A percentile compares a stretch with the other conserved stretches of the same genome.
Evolutionary conservation across 352 stramenopile genomes (phyloP).

Genomic region (Globisporangium uncinulatum): DNA sequence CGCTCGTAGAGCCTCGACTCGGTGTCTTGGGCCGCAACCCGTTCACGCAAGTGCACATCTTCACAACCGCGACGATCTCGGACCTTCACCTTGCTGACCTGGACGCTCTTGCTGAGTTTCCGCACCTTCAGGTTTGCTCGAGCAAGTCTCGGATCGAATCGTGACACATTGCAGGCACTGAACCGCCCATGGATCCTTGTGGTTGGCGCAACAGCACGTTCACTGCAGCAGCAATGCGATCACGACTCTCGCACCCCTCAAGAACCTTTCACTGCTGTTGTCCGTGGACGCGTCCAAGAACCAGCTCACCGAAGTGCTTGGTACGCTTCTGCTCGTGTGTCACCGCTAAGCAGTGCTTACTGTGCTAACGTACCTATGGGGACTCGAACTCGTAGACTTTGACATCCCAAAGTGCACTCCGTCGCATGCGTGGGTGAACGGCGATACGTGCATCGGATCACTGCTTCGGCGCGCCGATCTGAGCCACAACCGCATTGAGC

Average conservation of each 20-base stretch:
- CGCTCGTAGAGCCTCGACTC: constrained; percentile 31
- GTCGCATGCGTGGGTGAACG: constrained; percentile 47
- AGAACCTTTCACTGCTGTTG: constrained; percentile 44
- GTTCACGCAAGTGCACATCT: constrained; percentile 58
- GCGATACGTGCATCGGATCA: constrained; percentile 55
- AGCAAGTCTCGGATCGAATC: too few relatives aligned
- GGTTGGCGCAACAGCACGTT: constrained; percentile 37
- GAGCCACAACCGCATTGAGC: constrained; percentile 42
- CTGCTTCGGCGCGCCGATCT: constrained; percentile 49
- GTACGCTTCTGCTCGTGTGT: constrained; percentile 2
- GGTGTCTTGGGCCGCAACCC: constrained; percentile 55
- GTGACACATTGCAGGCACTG: background rate
- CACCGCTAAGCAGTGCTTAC: background rate
- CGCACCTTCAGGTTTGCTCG: constrained; percentile 47
- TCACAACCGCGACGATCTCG: constrained; percentile 45
- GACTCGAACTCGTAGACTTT: constrained; percentile 29
- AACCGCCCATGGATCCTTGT: background rate
- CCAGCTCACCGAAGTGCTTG: constrained; percentile 43
- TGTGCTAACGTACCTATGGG: background rate
- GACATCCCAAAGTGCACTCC: constrained; percentile 51
- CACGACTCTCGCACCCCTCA: constrained; percentile 31
- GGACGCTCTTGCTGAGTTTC: constrained; percentile 35
- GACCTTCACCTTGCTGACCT: constrained; percentile 37
- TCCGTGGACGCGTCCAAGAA: constrained; percentile 58
- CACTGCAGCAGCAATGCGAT: constrained; percentile 48